phyloP scores from a whole-genome alignment of 805 yeast species.

The Sungouiella blattae region DNA sequence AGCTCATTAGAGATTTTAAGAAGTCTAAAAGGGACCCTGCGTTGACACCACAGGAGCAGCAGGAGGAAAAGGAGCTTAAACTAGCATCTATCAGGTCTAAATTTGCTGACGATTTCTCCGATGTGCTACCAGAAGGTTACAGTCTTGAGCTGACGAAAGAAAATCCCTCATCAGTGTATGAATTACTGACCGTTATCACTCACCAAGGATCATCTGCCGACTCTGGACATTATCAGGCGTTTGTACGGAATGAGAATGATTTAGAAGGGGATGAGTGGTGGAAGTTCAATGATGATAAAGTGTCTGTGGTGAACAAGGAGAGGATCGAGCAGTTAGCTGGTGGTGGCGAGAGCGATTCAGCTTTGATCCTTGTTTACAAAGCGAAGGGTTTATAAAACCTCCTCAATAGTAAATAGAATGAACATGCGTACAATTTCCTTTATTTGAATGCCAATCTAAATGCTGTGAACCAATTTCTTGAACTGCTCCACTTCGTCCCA shows the following conservation, averaged over 20 bases:
- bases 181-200: constrained; percentile 77
- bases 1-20: constrained; percentile 69
- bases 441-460: constrained; percentile 20
- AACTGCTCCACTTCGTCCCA: constrained; percentile 77
- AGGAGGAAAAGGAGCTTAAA: constrained; percentile 51
- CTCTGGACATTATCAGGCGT: constrained; percentile 95
- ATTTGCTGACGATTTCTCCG: constrained; percentile 46
- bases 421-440: too few relatives aligned
- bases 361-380: constrained; percentile 81
- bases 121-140: constrained; percentile 36
- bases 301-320: constrained; percentile 70
- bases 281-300: constrained; percentile 92
- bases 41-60: constrained; percentile 51
- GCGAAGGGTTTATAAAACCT: constrained; percentile 57
- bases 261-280: constrained; percentile 78
- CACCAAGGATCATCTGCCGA: constrained; percentile 96
- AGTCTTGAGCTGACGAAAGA: constrained; percentile 48
- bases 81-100: constrained; percentile 45
- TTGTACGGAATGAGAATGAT: constrained; percentile 68
- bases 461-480: constrained; percentile 52
- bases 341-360: constrained; percentile 97
- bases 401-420: too few relatives aligned
- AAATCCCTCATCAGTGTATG: constrained; percentile 85
- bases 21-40: constrained; percentile 44
- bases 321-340: constrained; percentile 86